phyloP scores from a whole-genome alignment of 2,329 filamentous ascomycete species.

The Lecanosticta acicola region DNA sequence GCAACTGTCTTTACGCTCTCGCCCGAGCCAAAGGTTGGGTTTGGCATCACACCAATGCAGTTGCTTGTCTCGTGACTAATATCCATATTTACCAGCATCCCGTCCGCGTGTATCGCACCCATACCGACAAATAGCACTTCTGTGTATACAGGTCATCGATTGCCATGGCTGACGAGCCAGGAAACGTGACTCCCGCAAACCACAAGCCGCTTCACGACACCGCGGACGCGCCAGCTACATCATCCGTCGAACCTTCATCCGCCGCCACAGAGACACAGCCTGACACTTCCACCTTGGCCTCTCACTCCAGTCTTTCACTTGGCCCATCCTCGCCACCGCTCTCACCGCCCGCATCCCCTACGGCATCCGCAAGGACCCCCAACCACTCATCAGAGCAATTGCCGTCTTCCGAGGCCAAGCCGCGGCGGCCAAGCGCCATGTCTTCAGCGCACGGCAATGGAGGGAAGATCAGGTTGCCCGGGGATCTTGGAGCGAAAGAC shows the following conservation, averaged over 20 bases:
- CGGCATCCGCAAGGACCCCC: conserved; percentile 12
- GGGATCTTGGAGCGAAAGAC: conserved; percentile 34
- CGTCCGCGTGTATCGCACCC: no score
- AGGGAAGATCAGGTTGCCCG: conserved; percentile 29
- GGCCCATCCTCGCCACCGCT: conserved; percentile 23
- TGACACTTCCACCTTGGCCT: neutral
- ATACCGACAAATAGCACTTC: no score
- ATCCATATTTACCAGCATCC: neutral
- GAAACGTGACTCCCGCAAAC: neutral
- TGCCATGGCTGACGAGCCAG: neutral
- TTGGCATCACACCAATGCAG: neutral
- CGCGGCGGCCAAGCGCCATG: conserved; percentile 26
- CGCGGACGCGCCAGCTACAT: neutral
- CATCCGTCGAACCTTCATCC: conserved; percentile 7
- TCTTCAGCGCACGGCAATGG: conserved; percentile 25
- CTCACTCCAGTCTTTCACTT: conserved; percentile 10
- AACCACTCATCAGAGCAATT: conserved; percentile 28
- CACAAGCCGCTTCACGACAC: conserved; percentile 2
- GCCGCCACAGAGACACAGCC: conserved; percentile 1
- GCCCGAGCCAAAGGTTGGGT: no score
- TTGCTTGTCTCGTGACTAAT: neutral
- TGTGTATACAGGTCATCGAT: neutral
- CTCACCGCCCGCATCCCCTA: conserved; percentile 21
- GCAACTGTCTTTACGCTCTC: no score
- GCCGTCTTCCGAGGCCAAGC: conserved; percentile 28